A percentile compares a stretch with the other conserved stretches of the same genome.
Conservation (phyloP, 2,329 filamentous ascomycete genomes). For the Stachybotrys echinatus region DNA sequence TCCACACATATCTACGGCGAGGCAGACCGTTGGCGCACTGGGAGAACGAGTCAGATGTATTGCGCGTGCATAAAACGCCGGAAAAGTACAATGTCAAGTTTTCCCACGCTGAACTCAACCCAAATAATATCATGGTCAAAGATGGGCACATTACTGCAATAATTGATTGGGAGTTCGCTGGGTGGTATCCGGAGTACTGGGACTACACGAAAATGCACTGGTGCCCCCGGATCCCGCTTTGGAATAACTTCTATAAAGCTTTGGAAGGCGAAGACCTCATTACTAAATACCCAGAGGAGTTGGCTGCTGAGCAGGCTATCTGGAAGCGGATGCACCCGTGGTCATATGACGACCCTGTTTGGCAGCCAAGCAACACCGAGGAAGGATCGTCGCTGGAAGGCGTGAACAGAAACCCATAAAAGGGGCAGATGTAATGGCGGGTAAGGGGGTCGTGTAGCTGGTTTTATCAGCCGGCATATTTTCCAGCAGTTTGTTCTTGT, state of each 20-base stretch:
- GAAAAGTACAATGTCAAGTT: not conserved
- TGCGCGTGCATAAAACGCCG: too few relatives aligned
- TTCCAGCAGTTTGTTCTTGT: too few relatives aligned
- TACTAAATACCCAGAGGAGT: not conserved
- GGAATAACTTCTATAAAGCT: not conserved
- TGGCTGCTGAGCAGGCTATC: not conserved
- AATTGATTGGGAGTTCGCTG: not conserved
- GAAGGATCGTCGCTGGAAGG: too few relatives aligned
- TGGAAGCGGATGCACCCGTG: not conserved
- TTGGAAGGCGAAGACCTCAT: not conserved
- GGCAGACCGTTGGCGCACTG: too few relatives aligned
- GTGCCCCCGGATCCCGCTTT: too few relatives aligned
- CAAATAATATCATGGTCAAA: not conserved
- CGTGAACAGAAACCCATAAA: too few relatives aligned
- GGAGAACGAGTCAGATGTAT: too few relatives aligned
- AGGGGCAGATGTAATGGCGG: too few relatives aligned
- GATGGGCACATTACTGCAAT: not conserved
- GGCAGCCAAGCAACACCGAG: not conserved
- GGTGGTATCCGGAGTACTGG: not conserved
- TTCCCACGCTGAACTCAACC: not conserved
- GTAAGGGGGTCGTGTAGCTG: too few relatives aligned
- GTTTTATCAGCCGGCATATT: too few relatives aligned
- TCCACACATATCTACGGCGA: too few relatives aligned
- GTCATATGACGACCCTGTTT: not conserved
- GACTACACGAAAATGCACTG: not conserved